Evolutionary conservation across 2,329 filamentous ascomycete species (phyloP), one percentile per base, ranked within the genome.

Genomic region (Sordariomycetes sp.): DNA sequence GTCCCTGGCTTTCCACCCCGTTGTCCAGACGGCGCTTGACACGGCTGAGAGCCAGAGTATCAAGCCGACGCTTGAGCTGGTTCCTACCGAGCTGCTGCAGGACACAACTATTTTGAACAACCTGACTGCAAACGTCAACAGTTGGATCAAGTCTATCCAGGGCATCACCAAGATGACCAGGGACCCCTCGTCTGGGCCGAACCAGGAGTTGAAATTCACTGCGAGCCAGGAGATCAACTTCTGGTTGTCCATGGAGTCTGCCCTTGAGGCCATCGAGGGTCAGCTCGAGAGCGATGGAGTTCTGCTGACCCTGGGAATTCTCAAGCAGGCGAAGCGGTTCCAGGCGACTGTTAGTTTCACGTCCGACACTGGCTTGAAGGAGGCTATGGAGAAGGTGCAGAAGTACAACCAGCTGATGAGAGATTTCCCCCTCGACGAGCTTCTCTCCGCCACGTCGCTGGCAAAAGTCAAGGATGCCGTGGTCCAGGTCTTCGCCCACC

Each of bases 341-440:
- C 91, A 96, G 72, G 92, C 94, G 12, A 96, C 92, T 2, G 89
- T 97, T 65, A 97, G 92, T 74, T 97, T 99, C 69, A 87, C 87
- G 39, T 89, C 94, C 2, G 95, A 99, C 70, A 99, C 94, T 39
- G 92, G 94, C 2, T 72, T 99, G 68, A 96, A 95, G 70, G 94
- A 99, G 71, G 90, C 90, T 25, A 94, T 91, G 69, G 94, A 99
- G 61, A 87, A 89, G 68, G 95, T 99, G 53, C 90, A 96, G 70
- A 96, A 96, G 71, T 99, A 97, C 77, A 99, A 99, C 68, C 89
- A 95, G 73, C 81, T 99, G 25, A 97, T 99, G 89, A 87, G 94
- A 61, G 95, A 99, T 69, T 97, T 99, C 62, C 94, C 94, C 0
- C 77, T 99, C 36, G 92, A 97, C 67, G 94, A 99, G 69, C 75